Evolutionary conservation across 495 filamentous ascomycete genomes (phyloP).

Genomic region (Lepraria neglecta): DNA sequence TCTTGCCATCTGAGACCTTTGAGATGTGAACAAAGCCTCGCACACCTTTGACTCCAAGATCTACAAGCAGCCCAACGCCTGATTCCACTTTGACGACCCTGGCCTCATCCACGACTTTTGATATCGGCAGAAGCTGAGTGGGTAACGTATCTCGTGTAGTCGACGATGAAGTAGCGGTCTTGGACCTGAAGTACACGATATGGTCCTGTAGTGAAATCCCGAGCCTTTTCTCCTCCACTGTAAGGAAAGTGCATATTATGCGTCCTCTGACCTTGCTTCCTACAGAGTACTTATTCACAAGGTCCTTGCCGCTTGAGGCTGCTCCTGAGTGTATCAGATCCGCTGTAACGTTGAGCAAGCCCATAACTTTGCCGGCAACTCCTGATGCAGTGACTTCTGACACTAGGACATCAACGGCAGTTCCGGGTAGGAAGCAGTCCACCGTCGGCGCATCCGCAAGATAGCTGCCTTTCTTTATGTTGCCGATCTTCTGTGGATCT

Average conservation of each 20-base stretch:
- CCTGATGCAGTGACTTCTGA: slow-evolving; percentile 57
- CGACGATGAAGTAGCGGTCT: slow-evolving; percentile 30
- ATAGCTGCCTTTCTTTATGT: slow-evolving; percentile 63
- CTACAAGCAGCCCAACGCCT: slow-evolving; percentile 70
- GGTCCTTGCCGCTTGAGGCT: slow-evolving; percentile 54
- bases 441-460: slow-evolving; percentile 75
- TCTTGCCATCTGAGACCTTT: slow-evolving; percentile 73
- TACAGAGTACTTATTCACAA: slow-evolving; percentile 66
- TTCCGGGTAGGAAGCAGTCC: slow-evolving; percentile 82
- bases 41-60: slow-evolving; percentile 66
- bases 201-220: slow-evolving; percentile 83
- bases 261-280: slow-evolving; percentile 81
- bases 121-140: slow-evolving; percentile 57
- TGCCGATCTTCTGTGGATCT: slow-evolving; percentile 56
- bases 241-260: slow-evolving; percentile 77
- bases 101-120: slow-evolving; percentile 66
- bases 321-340: slow-evolving; percentile 81
- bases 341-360: slow-evolving; percentile 78
- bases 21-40: slow-evolving; percentile 92
- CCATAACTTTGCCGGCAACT: slow-evolving; percentile 85
- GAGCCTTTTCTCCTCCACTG: slow-evolving; percentile 69
- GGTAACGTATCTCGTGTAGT: slow-evolving; percentile 41
- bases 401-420: slow-evolving; percentile 77
- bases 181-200: slow-evolving; percentile 57
- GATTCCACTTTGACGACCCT: slow-evolving; percentile 72